Percentiles rank a stretch among this genome's conserved stretches.
These are phyloP conservation scores for Amylocystis lapponica DNA, from an alignment of 768 basidiomycete species.

Conservation along the genomic window DNA sequence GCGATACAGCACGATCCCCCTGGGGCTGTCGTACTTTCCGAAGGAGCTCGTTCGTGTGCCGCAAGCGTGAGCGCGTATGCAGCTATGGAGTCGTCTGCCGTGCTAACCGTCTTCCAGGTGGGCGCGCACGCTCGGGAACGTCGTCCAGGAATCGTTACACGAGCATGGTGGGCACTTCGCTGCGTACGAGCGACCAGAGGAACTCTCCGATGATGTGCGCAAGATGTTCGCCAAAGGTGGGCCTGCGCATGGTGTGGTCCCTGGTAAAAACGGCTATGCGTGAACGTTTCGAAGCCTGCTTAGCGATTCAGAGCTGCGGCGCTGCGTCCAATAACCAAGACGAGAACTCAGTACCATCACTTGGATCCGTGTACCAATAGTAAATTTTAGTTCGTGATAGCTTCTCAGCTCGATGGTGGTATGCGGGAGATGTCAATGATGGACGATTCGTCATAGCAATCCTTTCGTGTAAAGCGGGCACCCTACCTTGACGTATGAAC, in stretches of 20 bases:
- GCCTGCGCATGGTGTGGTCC: slow-evolving; percentile 16
- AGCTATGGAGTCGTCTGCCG: not conserved
- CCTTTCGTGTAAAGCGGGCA: no score
- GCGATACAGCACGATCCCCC: slow-evolving; percentile 14
- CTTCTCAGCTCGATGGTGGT: no score
- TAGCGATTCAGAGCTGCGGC: no score
- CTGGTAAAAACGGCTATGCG: slow-evolving; percentile 11
- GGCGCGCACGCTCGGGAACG: slow-evolving; percentile 16
- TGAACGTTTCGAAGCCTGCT: not conserved
- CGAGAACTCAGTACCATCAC: no score
- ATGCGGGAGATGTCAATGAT: no score
- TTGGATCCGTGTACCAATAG: no score
- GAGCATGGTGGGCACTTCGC: slow-evolving; percentile 23
- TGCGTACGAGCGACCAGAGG: slow-evolving; percentile 20
- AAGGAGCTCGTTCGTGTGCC: slow-evolving; percentile 18
- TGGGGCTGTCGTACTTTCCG: slow-evolving; percentile 28
- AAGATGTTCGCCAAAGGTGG: slow-evolving; percentile 25
- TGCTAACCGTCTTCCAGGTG: slow-evolving; percentile 12
- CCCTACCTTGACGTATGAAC: no score
- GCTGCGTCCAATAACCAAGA: no score
- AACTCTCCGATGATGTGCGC: slow-evolving; percentile 18
- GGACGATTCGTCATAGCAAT: no score
- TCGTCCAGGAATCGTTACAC: slow-evolving; percentile 20
- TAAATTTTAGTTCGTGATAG: no score
- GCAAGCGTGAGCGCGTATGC: slow-evolving; percentile 11